Conservation (phyloP, 2,329 filamentous ascomycete species). For the Dactylellina drechsleri region DNA sequence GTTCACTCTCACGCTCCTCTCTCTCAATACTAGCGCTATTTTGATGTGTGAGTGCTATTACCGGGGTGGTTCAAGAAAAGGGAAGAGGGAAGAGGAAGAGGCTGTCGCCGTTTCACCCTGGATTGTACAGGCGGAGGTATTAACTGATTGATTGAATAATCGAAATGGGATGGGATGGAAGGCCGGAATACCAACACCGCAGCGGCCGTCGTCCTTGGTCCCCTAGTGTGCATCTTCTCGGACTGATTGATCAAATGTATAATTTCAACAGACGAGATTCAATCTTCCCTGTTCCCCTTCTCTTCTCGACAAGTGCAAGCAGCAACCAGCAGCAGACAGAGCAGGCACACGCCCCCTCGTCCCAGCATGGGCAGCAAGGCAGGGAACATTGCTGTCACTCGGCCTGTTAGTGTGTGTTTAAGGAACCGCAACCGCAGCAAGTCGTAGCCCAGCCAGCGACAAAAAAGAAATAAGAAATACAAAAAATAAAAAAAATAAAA, state of each 20-base stretch:
- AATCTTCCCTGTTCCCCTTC: not conserved
- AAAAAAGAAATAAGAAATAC: not conserved
- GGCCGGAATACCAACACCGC: no score
- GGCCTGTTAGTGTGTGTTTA: slow-evolving; percentile 23
- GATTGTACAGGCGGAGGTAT: slow-evolving; percentile 2
- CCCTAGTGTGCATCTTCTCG: no score
- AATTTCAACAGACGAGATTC: not conserved
- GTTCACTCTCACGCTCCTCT: not conserved
- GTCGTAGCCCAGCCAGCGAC: slow-evolving; percentile 22
- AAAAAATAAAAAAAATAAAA: no score
- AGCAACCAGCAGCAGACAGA: not conserved
- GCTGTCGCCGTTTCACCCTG: slow-evolving; percentile 45
- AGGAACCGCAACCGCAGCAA: slow-evolving; percentile 52
- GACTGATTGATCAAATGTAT: no score
- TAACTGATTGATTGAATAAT: no score
- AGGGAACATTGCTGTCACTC: slow-evolving; percentile 36
- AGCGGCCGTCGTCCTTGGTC: no score
- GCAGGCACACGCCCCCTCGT: slow-evolving; percentile 9
- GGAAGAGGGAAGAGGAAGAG: slow-evolving; percentile 20
- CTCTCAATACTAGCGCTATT: not conserved
- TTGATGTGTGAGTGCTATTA: slow-evolving; percentile 3
- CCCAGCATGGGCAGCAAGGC: slow-evolving; percentile 27
- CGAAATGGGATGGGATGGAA: no score
- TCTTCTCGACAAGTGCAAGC: slow-evolving; percentile 25
- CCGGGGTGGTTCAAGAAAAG: not conserved